These are phyloP conservation scores for Emmonsiellopsis sp. DNA, from an alignment of 2,329 filamentous ascomycete genomes.

Conservation along the genomic window DNA sequence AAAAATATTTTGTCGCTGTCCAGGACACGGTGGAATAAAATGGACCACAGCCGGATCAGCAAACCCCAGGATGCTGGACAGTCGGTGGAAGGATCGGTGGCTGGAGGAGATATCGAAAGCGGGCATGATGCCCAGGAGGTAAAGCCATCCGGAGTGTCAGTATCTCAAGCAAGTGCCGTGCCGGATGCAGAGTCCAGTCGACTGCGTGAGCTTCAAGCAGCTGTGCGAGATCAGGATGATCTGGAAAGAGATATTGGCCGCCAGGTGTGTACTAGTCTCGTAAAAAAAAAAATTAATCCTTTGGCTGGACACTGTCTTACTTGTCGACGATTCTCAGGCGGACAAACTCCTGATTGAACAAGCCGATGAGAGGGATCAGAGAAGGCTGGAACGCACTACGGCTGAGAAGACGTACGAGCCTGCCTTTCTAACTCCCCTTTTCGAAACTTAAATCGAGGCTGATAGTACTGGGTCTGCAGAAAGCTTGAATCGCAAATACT, in stretches of 20 bases:
- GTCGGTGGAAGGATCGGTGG: not conserved
- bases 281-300: not conserved
- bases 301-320: not conserved
- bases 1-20: too few species aligned
- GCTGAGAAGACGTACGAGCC: constrained; percentile 36
- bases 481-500: constrained; percentile 59
- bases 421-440: not conserved
- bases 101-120: not conserved
- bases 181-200: constrained; percentile 47
- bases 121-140: not conserved
- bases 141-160: not conserved
- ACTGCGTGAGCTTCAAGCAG: constrained; percentile 54
- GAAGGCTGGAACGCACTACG: constrained; percentile 49
- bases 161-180: not conserved
- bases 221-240: constrained; percentile 78
- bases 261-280: constrained; percentile 30
- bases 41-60: not conserved
- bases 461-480: constrained; percentile 17
- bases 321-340: constrained; percentile 29
- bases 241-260: constrained; percentile 75
- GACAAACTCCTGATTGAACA: constrained; percentile 52
- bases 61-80: not conserved
- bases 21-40: too few species aligned
- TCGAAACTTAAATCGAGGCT: not conserved
- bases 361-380: constrained; percentile 54